Evolutionary conservation across 768 basidiomycete genomes (phyloP), one percentile per base, ranked within the genome.

Genomic region (Hygrophoropsis aurantiaca): DNA sequence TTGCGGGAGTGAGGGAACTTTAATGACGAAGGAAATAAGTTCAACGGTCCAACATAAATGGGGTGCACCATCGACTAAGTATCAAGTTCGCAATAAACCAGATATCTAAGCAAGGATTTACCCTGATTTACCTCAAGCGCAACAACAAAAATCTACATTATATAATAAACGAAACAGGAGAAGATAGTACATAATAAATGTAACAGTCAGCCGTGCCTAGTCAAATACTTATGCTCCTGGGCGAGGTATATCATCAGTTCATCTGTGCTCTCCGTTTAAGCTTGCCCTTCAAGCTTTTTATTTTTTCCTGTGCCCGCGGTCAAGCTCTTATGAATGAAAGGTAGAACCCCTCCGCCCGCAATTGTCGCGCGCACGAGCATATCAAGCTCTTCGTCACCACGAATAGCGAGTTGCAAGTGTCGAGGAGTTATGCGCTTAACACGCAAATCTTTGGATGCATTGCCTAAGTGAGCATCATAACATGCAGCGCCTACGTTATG

Each of bases 381-480:
- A 64, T 97, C 94, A n/a, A 97, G 84, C 62, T 97, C 94, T 67
- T 97, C 94, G 66, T 98, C 94, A 26, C 94, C 94, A 51, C 94
- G 87, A 54, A 98, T 97, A 21, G 94, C 94, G 21, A 97, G 82
- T 66, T 97, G 94, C 54, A 97, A 68, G 71, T 98, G 94, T 56
- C 94, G 86, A 15, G 94, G 94, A 0, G 92, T 95, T 64, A 98
- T 94, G 67, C 94, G 91, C 68, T 97, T 97, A 40, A 95, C 93
- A 41, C 88, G 82, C n/a, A 97, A 79, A 73, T 98, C 94, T 62
- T 97, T 95, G 2, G 94, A 95, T 23, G 94, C 94, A 66, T 97
- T 97, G 19, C 94, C 94, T 94, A n/a, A n/a, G n/a, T n/a, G n/a
- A 10, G 10, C 19, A 5, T 3, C 40, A 11, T 41, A 13, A 42